These are phyloP conservation scores for Serpula lacrymans DNA, from an alignment of 768 basidiomycete species.

Conservation along the genomic window DNA sequence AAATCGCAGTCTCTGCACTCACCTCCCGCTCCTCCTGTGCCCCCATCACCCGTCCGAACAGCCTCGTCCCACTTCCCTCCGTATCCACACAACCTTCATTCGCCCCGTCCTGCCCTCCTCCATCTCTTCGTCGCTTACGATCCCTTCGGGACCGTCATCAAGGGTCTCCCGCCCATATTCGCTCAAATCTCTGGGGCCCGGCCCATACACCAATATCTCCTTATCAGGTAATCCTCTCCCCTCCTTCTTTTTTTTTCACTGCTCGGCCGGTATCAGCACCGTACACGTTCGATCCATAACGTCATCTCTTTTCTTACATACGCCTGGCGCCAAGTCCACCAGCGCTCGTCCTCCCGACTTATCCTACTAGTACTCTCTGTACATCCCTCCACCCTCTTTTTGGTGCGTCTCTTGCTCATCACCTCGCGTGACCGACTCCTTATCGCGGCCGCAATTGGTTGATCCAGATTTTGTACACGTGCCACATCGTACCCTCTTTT, in stretches of 20 bases:
- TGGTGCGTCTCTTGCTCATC: too few species aligned
- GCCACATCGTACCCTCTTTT: too few species aligned
- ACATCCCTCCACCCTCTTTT: too few species aligned
- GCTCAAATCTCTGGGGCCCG: too few species aligned
- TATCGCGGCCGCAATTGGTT: too few species aligned
- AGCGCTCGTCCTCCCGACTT: too few species aligned
- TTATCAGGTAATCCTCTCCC: constrained; percentile 1
- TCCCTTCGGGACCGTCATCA: constrained; percentile 21
- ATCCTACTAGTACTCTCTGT: too few species aligned
- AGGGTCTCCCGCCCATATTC: neutral
- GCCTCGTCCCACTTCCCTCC: constrained; percentile 7
- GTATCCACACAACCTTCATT: constrained; percentile 1
- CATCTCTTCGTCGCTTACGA: constrained; percentile 8
- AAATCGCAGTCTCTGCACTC: too few species aligned
- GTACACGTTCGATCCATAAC: neutral
- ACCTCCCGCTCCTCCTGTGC: constrained; percentile 5
- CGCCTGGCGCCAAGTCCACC: too few species aligned
- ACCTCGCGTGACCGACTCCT: too few species aligned
- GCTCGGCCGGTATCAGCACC: neutral
- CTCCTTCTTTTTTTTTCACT: constrained; percentile 10
- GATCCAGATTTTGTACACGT: too few species aligned
- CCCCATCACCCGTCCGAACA: constrained; percentile 10
- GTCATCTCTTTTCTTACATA: neutral
- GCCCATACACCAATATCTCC: too few species aligned
- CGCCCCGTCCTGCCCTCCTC: neutral